Percentiles rank a stretch among this genome's conserved stretches.
phyloP scores from a whole-genome alignment of 148 eudicot species.

The Arctostaphylos glauca region DNA sequence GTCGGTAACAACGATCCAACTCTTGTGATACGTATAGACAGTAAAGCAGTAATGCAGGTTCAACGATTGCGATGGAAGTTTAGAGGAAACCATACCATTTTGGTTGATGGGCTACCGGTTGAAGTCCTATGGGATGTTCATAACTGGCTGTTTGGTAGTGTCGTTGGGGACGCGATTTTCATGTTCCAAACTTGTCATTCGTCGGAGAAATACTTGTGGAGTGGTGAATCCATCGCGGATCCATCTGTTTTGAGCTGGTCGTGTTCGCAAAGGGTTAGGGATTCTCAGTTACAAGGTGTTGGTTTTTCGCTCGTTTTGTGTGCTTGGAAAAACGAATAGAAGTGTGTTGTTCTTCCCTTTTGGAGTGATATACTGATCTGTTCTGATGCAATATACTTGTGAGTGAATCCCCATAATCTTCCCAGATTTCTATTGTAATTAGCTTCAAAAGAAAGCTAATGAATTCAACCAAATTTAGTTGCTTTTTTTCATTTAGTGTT shows the following conservation, averaged over 20 bases:
- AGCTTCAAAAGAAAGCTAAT: too few species aligned
- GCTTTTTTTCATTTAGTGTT: too few species aligned
- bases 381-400: too few species aligned
- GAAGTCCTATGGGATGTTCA: constrained; percentile 56
- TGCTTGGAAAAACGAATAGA: constrained; percentile 56
- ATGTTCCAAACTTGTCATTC: constrained; percentile 44
- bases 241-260: constrained; percentile 20
- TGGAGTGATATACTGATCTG: too few species aligned
- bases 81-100: constrained; percentile 41
- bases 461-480: too few species aligned
- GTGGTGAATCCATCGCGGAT: constrained; percentile 15
- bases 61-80: constrained; percentile 47
- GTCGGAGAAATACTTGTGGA: constrained; percentile 44
- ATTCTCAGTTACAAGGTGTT: constrained; percentile 31
- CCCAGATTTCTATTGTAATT: neutral
- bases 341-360: neutral
- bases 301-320: constrained; percentile 48
- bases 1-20: constrained; percentile 27
- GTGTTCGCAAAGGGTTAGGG: constrained; percentile 25
- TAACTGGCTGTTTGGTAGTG: constrained; percentile 41
- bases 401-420: neutral
- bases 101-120: constrained; percentile 47
- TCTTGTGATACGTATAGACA: constrained; percentile 38
- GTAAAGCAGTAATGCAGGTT: constrained; percentile 41
- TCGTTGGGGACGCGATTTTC: constrained; percentile 36